These are phyloP conservation scores for Coemansia javaensis DNA, from an alignment of 192 early-diverging fungal genomes.

Conservation along the genomic window DNA sequence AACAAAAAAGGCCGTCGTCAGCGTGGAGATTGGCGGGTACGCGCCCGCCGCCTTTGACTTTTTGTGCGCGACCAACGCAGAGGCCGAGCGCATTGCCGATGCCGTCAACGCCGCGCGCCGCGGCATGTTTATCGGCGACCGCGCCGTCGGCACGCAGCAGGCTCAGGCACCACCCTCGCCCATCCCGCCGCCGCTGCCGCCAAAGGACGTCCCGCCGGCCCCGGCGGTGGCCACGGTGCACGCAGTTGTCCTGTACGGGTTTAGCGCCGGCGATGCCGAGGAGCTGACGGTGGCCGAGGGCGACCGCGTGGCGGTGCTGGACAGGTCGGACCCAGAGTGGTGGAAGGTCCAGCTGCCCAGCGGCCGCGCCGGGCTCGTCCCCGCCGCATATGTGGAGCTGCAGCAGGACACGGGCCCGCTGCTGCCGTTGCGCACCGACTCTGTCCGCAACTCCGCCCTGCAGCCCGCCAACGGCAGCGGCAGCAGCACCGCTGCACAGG, in stretches of 20 bases:
- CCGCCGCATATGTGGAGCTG: constrained; percentile 71
- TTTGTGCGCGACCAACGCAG: constrained; percentile 56
- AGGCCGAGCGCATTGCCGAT: constrained; percentile 62
- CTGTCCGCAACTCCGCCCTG: constrained; percentile 20
- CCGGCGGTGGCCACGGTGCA: constrained; percentile 4
- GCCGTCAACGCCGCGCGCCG: constrained; percentile 58
- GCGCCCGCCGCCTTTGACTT: constrained; percentile 59
- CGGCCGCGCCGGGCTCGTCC: constrained; percentile 70
- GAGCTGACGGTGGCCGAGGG: constrained; percentile 83
- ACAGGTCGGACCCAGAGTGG: constrained; percentile 85
- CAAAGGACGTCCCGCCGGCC: constrained; percentile 14
- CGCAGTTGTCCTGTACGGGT: constrained; percentile 71
- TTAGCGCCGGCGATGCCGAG: constrained; percentile 74
- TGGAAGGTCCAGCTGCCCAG: constrained; percentile 69
- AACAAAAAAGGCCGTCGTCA: constrained; percentile 60
- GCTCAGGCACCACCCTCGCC: too few relatives aligned
- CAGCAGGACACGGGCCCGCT: constrained; percentile 3
- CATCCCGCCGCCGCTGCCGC: constrained; percentile 17
- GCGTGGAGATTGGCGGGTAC: constrained; percentile 58
- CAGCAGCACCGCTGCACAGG: constrained; percentile 11
- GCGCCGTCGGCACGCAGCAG: constrained; percentile 9
- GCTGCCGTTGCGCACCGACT: constrained; percentile 26
- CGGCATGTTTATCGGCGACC: constrained; percentile 48
- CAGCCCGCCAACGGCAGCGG: too few relatives aligned
- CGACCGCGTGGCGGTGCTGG: constrained; percentile 78